Conservation (phyloP, 306 rosid species). For the Acacia acuminata region DNA sequence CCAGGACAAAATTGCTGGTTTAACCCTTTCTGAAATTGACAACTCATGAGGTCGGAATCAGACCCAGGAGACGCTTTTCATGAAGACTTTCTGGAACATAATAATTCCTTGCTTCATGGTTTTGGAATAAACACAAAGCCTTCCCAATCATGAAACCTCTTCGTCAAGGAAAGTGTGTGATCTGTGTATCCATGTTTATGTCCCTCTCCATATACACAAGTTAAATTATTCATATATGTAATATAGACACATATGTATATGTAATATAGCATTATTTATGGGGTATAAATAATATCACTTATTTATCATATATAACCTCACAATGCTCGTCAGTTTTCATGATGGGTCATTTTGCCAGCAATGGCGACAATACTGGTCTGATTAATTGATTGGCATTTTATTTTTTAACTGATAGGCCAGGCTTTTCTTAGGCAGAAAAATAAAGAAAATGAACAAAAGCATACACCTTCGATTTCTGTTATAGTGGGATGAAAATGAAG, state of each 20-base stretch:
- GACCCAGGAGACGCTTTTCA: background rate
- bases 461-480: background rate
- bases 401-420: background rate
- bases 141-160: background rate
- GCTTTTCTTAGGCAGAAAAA: background rate
- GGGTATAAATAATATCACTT: too few relatives aligned
- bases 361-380: background rate
- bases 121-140: background rate
- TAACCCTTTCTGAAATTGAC: constrained; percentile 4
- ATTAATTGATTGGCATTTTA: background rate
- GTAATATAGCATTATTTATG: too few relatives aligned
- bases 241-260: too few relatives aligned
- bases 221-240: background rate
- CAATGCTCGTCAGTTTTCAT: background rate
- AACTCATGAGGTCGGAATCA: background rate
- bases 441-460: too few relatives aligned
- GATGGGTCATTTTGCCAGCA: background rate
- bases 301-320: too few relatives aligned
- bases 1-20: too few relatives aligned
- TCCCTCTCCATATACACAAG: background rate
- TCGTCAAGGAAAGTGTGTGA: background rate
- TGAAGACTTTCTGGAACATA: constrained; percentile 26
- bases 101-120: background rate
- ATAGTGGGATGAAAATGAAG: background rate
- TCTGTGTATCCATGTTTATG: background rate